Base-by-base conservation (phyloP, 1,284 basidiomycete species). In the Xanthoconium separans region DNA sequence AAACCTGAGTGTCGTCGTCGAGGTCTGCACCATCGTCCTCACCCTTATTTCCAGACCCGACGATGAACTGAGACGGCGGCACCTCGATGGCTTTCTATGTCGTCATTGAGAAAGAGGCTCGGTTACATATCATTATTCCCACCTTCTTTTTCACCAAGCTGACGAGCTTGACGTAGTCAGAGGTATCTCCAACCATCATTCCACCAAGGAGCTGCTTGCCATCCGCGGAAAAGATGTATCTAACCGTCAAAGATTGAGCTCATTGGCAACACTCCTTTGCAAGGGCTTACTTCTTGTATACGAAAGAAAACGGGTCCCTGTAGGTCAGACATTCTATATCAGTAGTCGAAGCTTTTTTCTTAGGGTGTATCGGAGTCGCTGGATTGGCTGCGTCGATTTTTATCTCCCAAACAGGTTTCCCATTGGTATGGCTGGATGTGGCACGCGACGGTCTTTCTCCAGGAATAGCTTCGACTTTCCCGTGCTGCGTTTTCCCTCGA, bases 101-200 rank as follows among this genome's bases (percentile, higher is more conserved):
- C 47, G 6, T 57, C 39, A 36, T 10, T 58, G 30, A 58, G 50
- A 33, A 44, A 31, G 22, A 50, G 27, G 12, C 10, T 15, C 11
- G 11, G 24, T 50, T 9, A 16, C 8, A 29, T 41, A 12, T 15
- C 0, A 29, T 30, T 33, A 34, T 36, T 34, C 53, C 61, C 33
- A 77, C 82, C 73, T 80, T 84, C 74, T 89, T 89, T 75, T 86
- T 89, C 43, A 87, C 83, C 31, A 91, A 75, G 6, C 83, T 75
- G 12, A 90, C 79, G 6, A 91, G 75, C 70, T 89, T 90, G 58
- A 84, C 79, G 61, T 82, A 91, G 65, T 89, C 85, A 43, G 76
- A 77, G 30, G 83, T 82, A 63, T 91, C 88, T 2, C 89, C 89
- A 15, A 91, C 82, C 87, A 91, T 89, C 81, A 90, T 90, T 2